Conservation (phyloP, 177 flowering plant species). For the Vitis hybrid region DNA sequence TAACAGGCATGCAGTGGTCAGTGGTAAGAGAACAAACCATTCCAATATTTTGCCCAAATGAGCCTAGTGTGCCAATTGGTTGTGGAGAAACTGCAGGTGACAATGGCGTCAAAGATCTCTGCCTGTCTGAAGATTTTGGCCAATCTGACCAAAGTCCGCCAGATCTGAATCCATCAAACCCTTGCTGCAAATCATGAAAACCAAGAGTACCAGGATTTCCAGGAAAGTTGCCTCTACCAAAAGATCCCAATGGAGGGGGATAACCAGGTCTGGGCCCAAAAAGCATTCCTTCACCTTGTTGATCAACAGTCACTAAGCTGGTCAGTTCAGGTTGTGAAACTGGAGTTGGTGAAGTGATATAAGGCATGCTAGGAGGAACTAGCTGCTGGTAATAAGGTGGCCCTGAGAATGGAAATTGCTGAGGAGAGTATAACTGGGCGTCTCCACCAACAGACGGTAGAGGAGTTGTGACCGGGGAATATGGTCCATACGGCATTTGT, state of each 20-base stretch:
- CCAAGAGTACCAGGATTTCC: constrained; percentile 48
- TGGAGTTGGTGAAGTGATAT: constrained; percentile 56
- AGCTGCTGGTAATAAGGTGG: constrained; percentile 72
- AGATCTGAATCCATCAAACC: constrained; percentile 70
- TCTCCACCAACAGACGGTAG: constrained; percentile 75
- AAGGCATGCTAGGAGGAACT: constrained; percentile 62
- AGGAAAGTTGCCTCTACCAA: constrained; percentile 53
- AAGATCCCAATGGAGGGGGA: constrained; percentile 49
- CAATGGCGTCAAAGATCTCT: constrained; percentile 58
- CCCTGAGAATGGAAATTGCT: constrained; percentile 70
- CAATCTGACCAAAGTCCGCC: constrained; percentile 68
- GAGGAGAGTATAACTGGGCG: constrained; percentile 77
- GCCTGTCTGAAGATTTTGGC: constrained; percentile 67
- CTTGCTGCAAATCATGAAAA: constrained; percentile 58
- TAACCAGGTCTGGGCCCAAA: constrained; percentile 68
- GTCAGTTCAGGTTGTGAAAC: constrained; percentile 68
- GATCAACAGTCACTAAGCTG: constrained; percentile 44
- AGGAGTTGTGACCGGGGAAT: constrained; percentile 84
- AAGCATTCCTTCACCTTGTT: constrained; percentile 59
- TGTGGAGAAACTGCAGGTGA: constrained; percentile 73
- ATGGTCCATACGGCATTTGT: constrained; percentile 91
- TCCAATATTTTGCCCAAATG: constrained; percentile 62
- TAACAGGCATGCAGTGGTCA: background rate
- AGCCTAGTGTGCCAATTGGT: constrained; percentile 52
- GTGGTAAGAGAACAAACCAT: constrained; percentile 36